These are phyloP conservation scores for Davidsoniella eucalypti DNA, from an alignment of 2,329 filamentous ascomycete genomes.

Conservation along the genomic window DNA sequence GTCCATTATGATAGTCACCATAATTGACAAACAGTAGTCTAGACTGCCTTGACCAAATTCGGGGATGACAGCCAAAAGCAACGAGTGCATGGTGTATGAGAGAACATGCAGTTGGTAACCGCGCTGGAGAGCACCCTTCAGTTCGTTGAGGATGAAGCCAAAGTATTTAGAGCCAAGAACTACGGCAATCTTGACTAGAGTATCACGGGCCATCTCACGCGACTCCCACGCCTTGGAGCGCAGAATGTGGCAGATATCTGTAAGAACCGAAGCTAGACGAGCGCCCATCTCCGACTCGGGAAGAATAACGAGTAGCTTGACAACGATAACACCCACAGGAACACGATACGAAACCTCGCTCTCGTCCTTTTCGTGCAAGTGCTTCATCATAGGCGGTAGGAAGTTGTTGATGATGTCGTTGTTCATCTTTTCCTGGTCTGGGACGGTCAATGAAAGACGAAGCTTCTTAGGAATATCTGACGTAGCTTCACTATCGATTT, in stretches of 20 bases:
- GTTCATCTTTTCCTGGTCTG: conserved; percentile 48
- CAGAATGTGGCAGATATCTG: conserved; percentile 85
- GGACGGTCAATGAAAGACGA: conserved; percentile 47
- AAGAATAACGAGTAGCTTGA: conserved; percentile 72
- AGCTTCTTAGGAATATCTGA: conserved; percentile 17
- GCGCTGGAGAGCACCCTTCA: conserved; percentile 63
- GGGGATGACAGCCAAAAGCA: conserved; percentile 60
- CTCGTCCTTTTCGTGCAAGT: conserved; percentile 89
- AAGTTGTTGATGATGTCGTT: conserved; percentile 60
- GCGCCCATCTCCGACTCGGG: conserved; percentile 56
- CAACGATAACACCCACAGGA: conserved; percentile 72
- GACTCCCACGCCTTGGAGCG: conserved; percentile 79
- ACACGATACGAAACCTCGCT: conserved; percentile 84
- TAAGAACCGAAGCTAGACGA: conserved; percentile 65
- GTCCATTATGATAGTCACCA: conserved; percentile 83
- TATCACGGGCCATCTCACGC: conserved; percentile 78
- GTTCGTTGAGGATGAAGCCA: conserved; percentile 82
- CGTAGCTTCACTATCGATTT: conserved; percentile 24
- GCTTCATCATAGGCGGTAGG: conserved; percentile 62
- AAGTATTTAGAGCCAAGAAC: conserved; percentile 71
- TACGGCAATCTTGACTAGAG: conserved; percentile 65
- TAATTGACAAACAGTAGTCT: conserved; percentile 66
- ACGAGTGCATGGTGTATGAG: conserved; percentile 86
- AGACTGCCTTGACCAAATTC: conserved; percentile 65
- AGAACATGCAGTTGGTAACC: conserved; percentile 92